These are phyloP conservation scores for Fraxinus paxiana DNA, from an alignment of 305 asterid genomes.

Conservation along the genomic window DNA sequence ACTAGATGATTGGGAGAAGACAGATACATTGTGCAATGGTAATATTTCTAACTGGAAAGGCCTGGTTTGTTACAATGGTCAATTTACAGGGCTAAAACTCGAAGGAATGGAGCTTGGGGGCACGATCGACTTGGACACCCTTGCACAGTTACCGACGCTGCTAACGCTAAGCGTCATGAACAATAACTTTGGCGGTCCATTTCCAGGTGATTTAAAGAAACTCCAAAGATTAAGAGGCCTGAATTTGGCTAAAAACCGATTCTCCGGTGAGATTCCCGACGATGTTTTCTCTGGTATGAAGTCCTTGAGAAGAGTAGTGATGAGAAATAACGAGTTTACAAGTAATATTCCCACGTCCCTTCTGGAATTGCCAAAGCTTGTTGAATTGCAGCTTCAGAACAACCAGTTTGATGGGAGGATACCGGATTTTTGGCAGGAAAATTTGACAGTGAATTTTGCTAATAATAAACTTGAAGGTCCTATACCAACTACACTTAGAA, in stretches of 20 bases:
- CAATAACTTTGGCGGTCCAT: slow-evolving; percentile 49
- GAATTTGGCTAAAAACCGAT: slow-evolving; percentile 44
- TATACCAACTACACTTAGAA: slow-evolving; percentile 40
- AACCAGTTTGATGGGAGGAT: slow-evolving; percentile 55
- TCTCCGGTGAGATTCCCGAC: slow-evolving; percentile 52
- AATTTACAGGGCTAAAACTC: slow-evolving; percentile 28
- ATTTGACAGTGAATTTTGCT: slow-evolving; percentile 38
- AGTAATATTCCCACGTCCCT: slow-evolving; percentile 61
- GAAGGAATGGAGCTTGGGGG: slow-evolving; percentile 56
- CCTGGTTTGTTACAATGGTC: slow-evolving; percentile 25
- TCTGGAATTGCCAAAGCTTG: slow-evolving; percentile 41
- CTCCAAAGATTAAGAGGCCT: slow-evolving; percentile 48
- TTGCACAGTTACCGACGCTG: slow-evolving; percentile 32
- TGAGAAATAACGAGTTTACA: slow-evolving; percentile 39
- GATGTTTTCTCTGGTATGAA: slow-evolving; percentile 53
- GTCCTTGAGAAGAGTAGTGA: slow-evolving; percentile 34
- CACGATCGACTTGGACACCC: slow-evolving; percentile 29
- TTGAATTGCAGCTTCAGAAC: slow-evolving; percentile 44
- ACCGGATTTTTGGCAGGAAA: slow-evolving; percentile 56
- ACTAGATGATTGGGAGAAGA: slow-evolving; percentile 27
- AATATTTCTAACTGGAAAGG: slow-evolving; percentile 28
- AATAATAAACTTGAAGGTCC: slow-evolving; percentile 54
- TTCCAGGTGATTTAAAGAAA: slow-evolving; percentile 41
- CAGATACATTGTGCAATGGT: slow-evolving; percentile 18
- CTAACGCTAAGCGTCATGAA: slow-evolving; percentile 45